Percentiles rank a stretch among this genome's conserved stretches.
Evolutionary conservation across 352 stramenopile genomes (phyloP).

Genomic region (Phytopythium boreale): DNA sequence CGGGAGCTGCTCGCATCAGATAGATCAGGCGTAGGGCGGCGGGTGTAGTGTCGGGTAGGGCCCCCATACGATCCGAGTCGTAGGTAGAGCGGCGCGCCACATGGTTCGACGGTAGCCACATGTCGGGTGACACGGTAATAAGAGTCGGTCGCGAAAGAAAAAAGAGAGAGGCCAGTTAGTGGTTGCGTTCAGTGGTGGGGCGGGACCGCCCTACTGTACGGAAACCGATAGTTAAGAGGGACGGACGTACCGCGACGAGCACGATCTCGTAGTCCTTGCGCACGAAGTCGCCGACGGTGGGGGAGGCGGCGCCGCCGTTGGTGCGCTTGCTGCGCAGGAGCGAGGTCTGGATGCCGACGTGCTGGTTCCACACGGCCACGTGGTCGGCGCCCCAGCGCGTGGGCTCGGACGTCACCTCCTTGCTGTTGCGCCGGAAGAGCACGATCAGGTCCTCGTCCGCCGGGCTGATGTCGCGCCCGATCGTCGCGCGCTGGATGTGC

Average conservation of each 20-base stretch:
- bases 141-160: background rate
- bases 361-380: constrained; percentile 75
- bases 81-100: background rate
- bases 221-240: background rate
- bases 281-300: constrained; percentile 36
- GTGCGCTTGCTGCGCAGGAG: constrained; percentile 52
- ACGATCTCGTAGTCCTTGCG: constrained; percentile 84
- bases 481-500: constrained; percentile 64
- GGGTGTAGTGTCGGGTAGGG: no score
- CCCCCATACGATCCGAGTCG: no score
- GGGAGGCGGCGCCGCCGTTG: constrained; percentile 4
- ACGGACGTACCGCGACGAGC: constrained; percentile 56
- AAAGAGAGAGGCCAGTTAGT: background rate
- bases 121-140: background rate
- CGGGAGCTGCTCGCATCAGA: constrained; percentile 37
- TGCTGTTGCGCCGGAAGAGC: constrained; percentile 79
- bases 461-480: constrained; percentile 69
- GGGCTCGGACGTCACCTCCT: constrained; percentile 71
- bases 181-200: background rate
- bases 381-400: constrained; percentile 65
- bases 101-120: background rate
- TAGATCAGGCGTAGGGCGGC: background rate
- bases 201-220: background rate
- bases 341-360: constrained; percentile 75
- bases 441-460: constrained; percentile 77